Conservation (phyloP, 2,329 filamentous ascomycete species). For the Exophiala alcalophila region DNA sequence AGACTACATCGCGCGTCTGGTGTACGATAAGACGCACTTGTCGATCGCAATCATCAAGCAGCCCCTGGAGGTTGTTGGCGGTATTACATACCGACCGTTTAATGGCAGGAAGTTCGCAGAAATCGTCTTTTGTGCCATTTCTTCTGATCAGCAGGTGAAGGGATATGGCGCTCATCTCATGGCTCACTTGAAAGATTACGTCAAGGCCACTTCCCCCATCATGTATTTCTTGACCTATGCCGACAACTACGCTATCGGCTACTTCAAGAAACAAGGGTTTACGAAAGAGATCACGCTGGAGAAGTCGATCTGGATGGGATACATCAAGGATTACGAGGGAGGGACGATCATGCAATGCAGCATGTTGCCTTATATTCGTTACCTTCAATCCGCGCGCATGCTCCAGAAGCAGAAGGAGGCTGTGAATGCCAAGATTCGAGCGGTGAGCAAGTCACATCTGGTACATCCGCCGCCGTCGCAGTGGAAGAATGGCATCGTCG, state of each 20-base stretch:
- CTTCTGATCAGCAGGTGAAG: conserved; percentile 96
- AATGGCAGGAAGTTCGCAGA: conserved; percentile 90
- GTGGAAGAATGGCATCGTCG: conserved; percentile 71
- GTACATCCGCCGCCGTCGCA: conserved; percentile 80
- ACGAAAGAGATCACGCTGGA: conserved; percentile 97
- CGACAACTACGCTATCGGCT: conserved; percentile 97
- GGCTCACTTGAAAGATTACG: conserved; percentile 96
- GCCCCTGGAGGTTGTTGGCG: conserved; percentile 85
- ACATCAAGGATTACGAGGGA: conserved; percentile 99
- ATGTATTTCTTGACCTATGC: conserved; percentile 99
- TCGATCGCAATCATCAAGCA: conserved; percentile 98
- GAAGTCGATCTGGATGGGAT: conserved; percentile 93
- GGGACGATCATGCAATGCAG: conserved; percentile 99
- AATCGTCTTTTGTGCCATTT: conserved; percentile 98
- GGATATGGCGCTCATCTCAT: conserved; percentile 97
- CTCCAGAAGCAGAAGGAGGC: conserved; percentile 95
- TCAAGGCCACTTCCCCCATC: conserved; percentile 91
- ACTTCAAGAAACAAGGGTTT: conserved; percentile 99
- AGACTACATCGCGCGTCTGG: conserved; percentile 94
- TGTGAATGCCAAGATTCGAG: conserved; percentile 90
- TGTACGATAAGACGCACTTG: conserved; percentile 94
- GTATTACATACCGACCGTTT: conserved; percentile 95
- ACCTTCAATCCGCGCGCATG: conserved; percentile 90
- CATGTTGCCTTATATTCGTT: conserved; percentile 92
- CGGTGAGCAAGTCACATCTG: conserved; percentile 83